A percentile compares a stretch with the other conserved stretches of the same genome.
These are phyloP conservation scores for Amanita phalloides DNA, from an alignment of 768 basidiomycete species.

Conservation along the genomic window DNA sequence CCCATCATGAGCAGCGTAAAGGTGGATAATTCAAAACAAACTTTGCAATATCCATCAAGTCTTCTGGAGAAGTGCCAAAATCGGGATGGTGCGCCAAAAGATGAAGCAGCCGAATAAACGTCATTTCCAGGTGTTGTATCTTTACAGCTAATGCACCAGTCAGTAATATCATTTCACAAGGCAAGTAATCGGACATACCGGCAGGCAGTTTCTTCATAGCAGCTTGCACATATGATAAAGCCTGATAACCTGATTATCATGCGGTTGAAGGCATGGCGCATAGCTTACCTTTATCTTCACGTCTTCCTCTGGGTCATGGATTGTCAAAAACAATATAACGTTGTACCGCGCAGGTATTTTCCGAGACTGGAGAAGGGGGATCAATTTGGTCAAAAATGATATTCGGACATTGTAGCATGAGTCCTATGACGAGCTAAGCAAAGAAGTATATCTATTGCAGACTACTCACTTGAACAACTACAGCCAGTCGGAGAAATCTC, in stretches of 20 bases:
- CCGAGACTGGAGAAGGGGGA: slow-evolving; percentile 47
- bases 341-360: slow-evolving; percentile 69
- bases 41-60: slow-evolving; percentile 73
- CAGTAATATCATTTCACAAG: background rate
- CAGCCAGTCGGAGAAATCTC: slow-evolving; percentile 59
- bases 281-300: slow-evolving; percentile 51
- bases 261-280: slow-evolving; percentile 1
- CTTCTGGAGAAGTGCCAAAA: slow-evolving; percentile 57
- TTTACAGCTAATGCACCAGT: slow-evolving; percentile 29
- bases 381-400: slow-evolving; percentile 65
- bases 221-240: slow-evolving; percentile 42
- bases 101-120: slow-evolving; percentile 80
- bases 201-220: slow-evolving; percentile 35
- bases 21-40: slow-evolving; percentile 23
- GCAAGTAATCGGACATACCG: slow-evolving; percentile 19
- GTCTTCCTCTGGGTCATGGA: slow-evolving; percentile 86
- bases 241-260: slow-evolving; percentile 23
- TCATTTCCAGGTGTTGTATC: slow-evolving; percentile 65
- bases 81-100: slow-evolving; percentile 93
- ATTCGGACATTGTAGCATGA: slow-evolving; percentile 80
- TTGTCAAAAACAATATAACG: slow-evolving; percentile 77
- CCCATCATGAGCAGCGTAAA: slow-evolving; percentile 3
- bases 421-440: slow-evolving; percentile 42
- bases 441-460: background rate
- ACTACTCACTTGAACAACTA: slow-evolving; percentile 61